phyloP scores from a whole-genome alignment of 2,329 filamentous ascomycete species.

The Paradendryphiella salina region DNA sequence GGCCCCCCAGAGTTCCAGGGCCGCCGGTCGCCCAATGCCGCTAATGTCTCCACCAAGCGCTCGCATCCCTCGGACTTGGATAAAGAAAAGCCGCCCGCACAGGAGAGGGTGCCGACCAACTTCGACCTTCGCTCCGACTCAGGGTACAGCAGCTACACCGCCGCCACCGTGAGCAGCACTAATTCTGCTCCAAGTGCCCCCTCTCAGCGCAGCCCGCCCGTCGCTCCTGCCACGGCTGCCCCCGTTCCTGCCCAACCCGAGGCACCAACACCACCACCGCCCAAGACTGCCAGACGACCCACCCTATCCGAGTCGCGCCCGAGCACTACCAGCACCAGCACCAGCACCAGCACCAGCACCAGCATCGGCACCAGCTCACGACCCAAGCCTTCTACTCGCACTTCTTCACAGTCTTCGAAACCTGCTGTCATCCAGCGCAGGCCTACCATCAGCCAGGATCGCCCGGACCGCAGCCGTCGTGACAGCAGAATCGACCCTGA shows the following conservation, averaged over 20 bases:
- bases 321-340: conserved; percentile 19
- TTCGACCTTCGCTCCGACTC: conserved; percentile 62
- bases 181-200: conserved; percentile 53
- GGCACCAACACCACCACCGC: conserved; percentile 3
- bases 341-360: conserved; percentile 4
- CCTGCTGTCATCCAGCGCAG: conserved; percentile 20
- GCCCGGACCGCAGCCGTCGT: conserved; percentile 12
- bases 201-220: conserved; percentile 32
- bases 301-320: conserved; percentile 16
- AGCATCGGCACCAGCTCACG: conserved; percentile 27
- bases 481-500: conserved; percentile 24
- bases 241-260: conserved; percentile 25
- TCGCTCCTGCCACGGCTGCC: conserved; percentile 11
- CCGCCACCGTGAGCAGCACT: conserved; percentile 57
- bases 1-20: conserved; percentile 41
- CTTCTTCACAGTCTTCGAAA: conserved; percentile 31
- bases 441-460: conserved; percentile 19
- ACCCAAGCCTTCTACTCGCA: conserved; percentile 29
- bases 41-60: conserved; percentile 57
- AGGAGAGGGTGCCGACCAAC: conserved; percentile 33
- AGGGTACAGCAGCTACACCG: conserved; percentile 64
- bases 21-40: conserved; percentile 52
- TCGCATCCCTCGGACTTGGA: conserved; percentile 47
- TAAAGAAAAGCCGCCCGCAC: conserved; percentile 34
- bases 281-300: conserved; percentile 23